Evolutionary conservation across 2,329 filamentous ascomycete species (phyloP).

Genomic region (Pseudogymnoascus sp.): DNA sequence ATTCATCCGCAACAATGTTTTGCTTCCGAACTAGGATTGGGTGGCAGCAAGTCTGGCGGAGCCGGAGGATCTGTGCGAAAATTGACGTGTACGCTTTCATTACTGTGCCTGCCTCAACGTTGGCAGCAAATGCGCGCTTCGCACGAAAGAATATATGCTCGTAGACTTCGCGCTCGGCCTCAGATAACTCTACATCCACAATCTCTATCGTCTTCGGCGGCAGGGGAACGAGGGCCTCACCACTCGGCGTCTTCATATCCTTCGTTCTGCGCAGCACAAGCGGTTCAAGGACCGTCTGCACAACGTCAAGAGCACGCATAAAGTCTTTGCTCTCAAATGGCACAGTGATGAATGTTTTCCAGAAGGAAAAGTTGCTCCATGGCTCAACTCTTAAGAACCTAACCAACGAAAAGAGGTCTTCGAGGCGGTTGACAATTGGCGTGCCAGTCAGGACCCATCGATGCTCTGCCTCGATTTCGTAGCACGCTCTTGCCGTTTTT

Average conservation of each 20-base stretch:
- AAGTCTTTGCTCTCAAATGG: constrained; percentile 96
- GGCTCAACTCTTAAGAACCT: constrained; percentile 91
- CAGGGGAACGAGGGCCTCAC: constrained; percentile 71
- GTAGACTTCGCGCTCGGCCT: constrained; percentile 83
- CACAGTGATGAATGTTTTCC: constrained; percentile 97
- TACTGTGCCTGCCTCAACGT: constrained; percentile 84
- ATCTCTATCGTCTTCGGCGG: constrained; percentile 79
- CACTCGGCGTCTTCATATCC: constrained; percentile 93
- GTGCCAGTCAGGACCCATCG: constrained; percentile 93
- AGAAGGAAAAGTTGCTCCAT: constrained; percentile 98
- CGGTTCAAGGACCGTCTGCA: constrained; percentile 92
- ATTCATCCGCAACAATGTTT: constrained; percentile 78
- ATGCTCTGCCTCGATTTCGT: constrained; percentile 77
- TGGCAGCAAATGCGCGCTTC: constrained; percentile 76
- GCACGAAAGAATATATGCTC: constrained; percentile 81
- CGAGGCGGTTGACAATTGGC: constrained; percentile 90
- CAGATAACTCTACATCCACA: constrained; percentile 77
- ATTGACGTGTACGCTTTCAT: constrained; percentile 96
- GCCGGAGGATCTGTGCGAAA: constrained; percentile 88
- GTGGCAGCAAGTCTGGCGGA: constrained; percentile 92
- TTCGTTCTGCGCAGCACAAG: constrained; percentile 94
- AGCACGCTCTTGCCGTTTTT: constrained; percentile 93
- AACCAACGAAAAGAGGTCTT: constrained; percentile 90
- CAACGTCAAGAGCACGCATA: constrained; percentile 86
- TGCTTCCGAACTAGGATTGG: constrained; percentile 83